A percentile compares a stretch with the other conserved stretches of the same genome.
Conservation (phyloP, 768 basidiomycete species). For the Mycena olivaceomarginata region DNA sequence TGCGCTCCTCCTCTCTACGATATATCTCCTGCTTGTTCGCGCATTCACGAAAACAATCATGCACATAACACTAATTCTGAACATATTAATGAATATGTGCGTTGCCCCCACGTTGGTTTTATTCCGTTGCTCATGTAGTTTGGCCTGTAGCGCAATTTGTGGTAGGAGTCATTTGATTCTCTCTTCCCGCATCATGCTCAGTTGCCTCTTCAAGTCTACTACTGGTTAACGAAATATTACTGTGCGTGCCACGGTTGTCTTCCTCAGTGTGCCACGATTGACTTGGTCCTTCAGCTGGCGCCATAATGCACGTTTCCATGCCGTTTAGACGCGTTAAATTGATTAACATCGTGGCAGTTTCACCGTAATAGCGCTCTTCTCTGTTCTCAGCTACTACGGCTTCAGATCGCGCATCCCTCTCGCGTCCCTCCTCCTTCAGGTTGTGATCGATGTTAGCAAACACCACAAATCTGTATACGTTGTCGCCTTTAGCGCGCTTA, state of each 20-base stretch:
- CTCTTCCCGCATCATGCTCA: constrained; percentile 4
- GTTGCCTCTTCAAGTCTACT: constrained; percentile 65
- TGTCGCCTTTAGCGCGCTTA: constrained; percentile 83
- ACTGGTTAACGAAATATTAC: constrained; percentile 83
- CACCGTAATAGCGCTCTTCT: constrained; percentile 86
- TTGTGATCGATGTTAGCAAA: constrained; percentile 90
- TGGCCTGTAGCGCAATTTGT: constrained; percentile 75
- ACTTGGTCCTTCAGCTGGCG: constrained; percentile 72
- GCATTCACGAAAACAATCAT: constrained; percentile 85
- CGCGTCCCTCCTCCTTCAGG: constrained; percentile 85
- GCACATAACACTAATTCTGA: constrained; percentile 83
- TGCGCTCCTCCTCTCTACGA: constrained; percentile 77
- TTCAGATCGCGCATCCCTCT: constrained; percentile 85
- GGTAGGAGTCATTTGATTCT: constrained; percentile 34
- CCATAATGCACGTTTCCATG: constrained; percentile 64
- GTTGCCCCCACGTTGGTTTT: constrained; percentile 46
- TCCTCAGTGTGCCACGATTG: neutral
- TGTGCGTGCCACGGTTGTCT: constrained; percentile 64
- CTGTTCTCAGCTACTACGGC: constrained; percentile 84
- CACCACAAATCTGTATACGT: constrained; percentile 88
- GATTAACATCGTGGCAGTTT: constrained; percentile 68
- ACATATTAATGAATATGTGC: constrained; percentile 79
- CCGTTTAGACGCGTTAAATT: no score
- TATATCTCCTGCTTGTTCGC: constrained; percentile 83
- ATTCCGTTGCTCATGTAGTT: constrained; percentile 11